Base-by-base conservation (phyloP, 352 stramenopile genomes). In the Globisporangium paddicum region DNA sequence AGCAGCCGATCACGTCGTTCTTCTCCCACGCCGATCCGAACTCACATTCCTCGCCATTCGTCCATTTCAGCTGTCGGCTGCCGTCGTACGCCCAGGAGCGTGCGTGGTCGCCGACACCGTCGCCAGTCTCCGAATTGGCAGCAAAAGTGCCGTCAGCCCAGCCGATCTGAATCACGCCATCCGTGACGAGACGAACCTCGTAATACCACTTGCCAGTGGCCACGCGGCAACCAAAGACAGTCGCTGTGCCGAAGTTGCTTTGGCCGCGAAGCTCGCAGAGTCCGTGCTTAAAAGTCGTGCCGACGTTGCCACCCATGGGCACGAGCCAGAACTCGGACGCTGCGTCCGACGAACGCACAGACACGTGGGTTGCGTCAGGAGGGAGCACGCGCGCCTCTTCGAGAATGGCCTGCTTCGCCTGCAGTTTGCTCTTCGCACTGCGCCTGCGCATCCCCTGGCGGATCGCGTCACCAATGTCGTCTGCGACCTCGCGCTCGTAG, bases 21-120 rank as follows among this genome's bases (percentile, higher is more conserved):
- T 75, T 73, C 34, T 74, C 64, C 90, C 90, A 97, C 16, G 62
- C 47, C 16, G 58, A 49, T 4, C 78, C 86, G 50, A 90, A 95
- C 7, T 63, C 67, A 8, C 79, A 58, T n/a, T 91, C 82, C 23
- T 77, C 72, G 3, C 86, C 80, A 23, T 58, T 67, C 11, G 82
- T 96, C 90, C 89, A 98, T 54, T 90, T 91, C 16, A 95, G 67
- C 48, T 93, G 77, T 0, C 92, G 82, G 52, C 69, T 76, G 11
- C 92, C 93, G 53, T 98, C 93, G 59, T 94, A 97, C 38, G 87
- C 75, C 91, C 91, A 98, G 37, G 91, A 98, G 1, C 78, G 75
- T 16, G 68, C 74, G 58, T 96, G 83, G 66, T 98, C 93, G 34
- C 93, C 93, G 4, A 97, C 90, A 13, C 93, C 93, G 60, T 98